Conservation (phyloP, 2,329 filamentous ascomycete genomes). For the Lasiodiplodia sp. region DNA sequence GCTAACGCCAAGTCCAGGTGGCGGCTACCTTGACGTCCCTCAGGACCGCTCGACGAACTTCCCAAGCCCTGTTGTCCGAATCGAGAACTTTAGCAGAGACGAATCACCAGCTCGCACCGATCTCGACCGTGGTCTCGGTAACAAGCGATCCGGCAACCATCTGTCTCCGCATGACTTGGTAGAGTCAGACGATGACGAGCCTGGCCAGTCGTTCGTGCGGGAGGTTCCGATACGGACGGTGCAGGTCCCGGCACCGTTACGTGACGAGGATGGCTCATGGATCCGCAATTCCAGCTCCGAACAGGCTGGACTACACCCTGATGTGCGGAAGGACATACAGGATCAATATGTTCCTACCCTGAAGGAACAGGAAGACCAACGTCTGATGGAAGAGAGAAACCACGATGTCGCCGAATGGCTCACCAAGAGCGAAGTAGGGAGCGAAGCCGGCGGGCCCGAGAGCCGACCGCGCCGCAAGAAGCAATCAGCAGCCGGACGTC, state of each 20-base stretch:
- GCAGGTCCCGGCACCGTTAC: slow-evolving; percentile 34
- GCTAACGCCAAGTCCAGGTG: slow-evolving; percentile 46
- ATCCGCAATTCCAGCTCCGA: slow-evolving; percentile 46
- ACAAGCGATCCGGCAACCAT: slow-evolving; percentile 45
- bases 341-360: slow-evolving; percentile 56
- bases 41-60: slow-evolving; percentile 42
- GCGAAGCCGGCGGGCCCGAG: slow-evolving; percentile 11
- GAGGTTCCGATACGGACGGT: slow-evolving; percentile 10
- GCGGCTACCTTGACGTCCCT: slow-evolving; percentile 38
- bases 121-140: slow-evolving; percentile 44
- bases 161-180: slow-evolving; percentile 47
- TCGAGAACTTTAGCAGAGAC: slow-evolving; percentile 46
- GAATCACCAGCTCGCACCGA: slow-evolving; percentile 46
- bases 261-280: slow-evolving; percentile 58
- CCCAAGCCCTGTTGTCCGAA: slow-evolving; percentile 48
- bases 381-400: slow-evolving; percentile 59
- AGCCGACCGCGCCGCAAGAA: slow-evolving; percentile 15
- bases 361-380: slow-evolving; percentile 58
- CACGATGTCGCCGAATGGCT: slow-evolving; percentile 63
- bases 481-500: slow-evolving; percentile 44
- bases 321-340: slow-evolving; percentile 50
- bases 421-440: slow-evolving; percentile 43
- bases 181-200: slow-evolving; percentile 43
- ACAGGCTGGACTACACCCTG: slow-evolving; percentile 56
- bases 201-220: slow-evolving; percentile 25